These are phyloP conservation scores for Neurospora sp. DNA, from an alignment of 495 filamentous ascomycete species.

Conservation along the genomic window DNA sequence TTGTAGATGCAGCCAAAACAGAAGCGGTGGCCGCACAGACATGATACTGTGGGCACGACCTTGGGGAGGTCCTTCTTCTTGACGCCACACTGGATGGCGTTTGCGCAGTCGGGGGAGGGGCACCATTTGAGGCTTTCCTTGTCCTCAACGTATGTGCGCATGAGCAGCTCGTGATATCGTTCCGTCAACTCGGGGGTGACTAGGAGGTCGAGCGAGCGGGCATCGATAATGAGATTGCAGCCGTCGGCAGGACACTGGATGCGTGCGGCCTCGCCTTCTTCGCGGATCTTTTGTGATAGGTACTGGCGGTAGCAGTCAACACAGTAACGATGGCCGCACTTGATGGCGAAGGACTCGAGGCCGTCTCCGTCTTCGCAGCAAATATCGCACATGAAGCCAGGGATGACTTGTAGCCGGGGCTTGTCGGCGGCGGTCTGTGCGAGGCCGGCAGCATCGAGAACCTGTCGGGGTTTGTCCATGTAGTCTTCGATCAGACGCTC, in stretches of 20 bases:
- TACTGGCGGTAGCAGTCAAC: conserved; percentile 90
- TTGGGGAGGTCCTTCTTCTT: conserved; percentile 74
- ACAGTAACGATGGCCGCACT: conserved; percentile 92
- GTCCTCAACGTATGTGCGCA: conserved; percentile 92
- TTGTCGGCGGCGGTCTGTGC: conserved; percentile 51
- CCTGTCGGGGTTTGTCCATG: conserved; percentile 70
- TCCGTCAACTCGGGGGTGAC: conserved; percentile 63
- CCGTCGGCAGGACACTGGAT: conserved; percentile 86
- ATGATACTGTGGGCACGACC: conserved; percentile 83
- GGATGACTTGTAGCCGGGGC: conserved; percentile 57
- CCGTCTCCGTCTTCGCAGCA: conserved; percentile 83
- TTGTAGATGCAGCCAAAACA: conserved; percentile 92
- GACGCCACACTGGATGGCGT: conserved; percentile 78
- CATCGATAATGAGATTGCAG: conserved; percentile 86
- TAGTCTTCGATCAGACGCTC: conserved; percentile 89
- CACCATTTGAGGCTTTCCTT: conserved; percentile 94
- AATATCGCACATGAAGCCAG: conserved; percentile 84
- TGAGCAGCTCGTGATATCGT: conserved; percentile 78
- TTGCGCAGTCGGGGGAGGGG: conserved; percentile 88
- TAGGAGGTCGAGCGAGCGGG: conserved; percentile 73
- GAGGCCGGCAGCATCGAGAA: conserved; percentile 80
- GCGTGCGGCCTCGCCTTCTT: conserved; percentile 87
- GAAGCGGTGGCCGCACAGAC: conserved; percentile 73
- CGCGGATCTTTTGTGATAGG: conserved; percentile 79
- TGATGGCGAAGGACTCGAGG: conserved; percentile 87